A percentile compares a stretch with the other conserved stretches of the same genome.
Evolutionary conservation across 352 stramenopile species (phyloP).

Genomic region (Thraustochytrium striatum): DNA sequence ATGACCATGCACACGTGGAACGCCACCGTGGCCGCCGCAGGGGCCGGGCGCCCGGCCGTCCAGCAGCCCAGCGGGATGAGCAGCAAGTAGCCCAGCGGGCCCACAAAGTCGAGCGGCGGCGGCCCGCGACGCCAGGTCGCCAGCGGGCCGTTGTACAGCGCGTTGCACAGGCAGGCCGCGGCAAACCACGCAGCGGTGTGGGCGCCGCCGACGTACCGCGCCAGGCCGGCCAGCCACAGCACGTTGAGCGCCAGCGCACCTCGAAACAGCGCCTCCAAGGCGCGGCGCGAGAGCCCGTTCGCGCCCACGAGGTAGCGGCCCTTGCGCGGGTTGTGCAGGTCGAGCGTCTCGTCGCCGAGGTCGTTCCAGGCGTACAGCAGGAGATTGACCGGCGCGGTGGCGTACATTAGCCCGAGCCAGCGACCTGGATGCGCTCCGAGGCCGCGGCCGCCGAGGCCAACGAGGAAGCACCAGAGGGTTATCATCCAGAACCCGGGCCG

Average conservation of each 20-base stretch:
- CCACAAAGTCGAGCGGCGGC: slow-evolving; percentile 16
- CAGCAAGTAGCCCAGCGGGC: background rate
- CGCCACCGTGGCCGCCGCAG: background rate
- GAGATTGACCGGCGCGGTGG: background rate
- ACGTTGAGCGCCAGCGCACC: background rate
- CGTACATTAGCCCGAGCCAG: background rate
- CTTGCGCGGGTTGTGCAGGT: slow-evolving; percentile 6
- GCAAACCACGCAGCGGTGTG: background rate
- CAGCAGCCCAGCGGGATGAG: background rate
- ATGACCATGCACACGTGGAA: slow-evolving; percentile 10
- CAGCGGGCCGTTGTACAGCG: slow-evolving; percentile 7
- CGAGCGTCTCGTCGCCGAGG: background rate
- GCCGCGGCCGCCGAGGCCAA: background rate
- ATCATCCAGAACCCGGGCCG: slow-evolving; percentile 24
- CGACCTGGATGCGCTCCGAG: background rate
- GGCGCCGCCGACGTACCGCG: background rate
- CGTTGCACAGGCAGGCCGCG: background rate
- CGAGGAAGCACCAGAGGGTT: background rate
- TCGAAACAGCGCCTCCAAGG: background rate
- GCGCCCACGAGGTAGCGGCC: background rate
- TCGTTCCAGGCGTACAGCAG: slow-evolving; percentile 35
- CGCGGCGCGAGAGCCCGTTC: too few species aligned
- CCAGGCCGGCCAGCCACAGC: background rate
- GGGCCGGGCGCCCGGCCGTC: background rate
- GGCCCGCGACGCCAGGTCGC: background rate